Conservation (phyloP, 176 grass and related monocot genomes). For the Hyparrhenia diplandra region DNA sequence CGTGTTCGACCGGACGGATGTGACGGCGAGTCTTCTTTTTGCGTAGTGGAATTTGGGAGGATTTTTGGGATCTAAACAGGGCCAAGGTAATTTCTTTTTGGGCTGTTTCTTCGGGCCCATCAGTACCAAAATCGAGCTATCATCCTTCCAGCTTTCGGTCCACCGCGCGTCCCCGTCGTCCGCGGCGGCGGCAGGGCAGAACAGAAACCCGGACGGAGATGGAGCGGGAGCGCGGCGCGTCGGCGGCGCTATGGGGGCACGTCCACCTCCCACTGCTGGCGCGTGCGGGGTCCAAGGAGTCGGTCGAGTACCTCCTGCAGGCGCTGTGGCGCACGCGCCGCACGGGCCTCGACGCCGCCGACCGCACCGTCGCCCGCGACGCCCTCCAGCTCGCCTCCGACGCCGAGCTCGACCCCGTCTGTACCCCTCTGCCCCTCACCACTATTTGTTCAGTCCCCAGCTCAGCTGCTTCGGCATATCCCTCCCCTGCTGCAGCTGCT, state of each 20-base stretch:
- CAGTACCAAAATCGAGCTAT: neutral
- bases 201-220: slow-evolving; percentile 10
- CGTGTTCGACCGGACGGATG: no score
- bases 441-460: neutral
- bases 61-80: no score
- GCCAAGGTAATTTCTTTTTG: no score
- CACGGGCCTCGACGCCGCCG: slow-evolving; percentile 87
- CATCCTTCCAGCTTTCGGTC: neutral
- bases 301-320: slow-evolving; percentile 87
- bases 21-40: no score
- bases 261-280: slow-evolving; percentile 62
- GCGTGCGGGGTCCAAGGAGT: slow-evolving; percentile 78
- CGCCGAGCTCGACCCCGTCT: slow-evolving; percentile 74
- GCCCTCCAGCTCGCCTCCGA: slow-evolving; percentile 62
- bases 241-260: slow-evolving; percentile 58
- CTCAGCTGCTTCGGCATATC: neutral
- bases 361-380: slow-evolving; percentile 71
- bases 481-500: slow-evolving; percentile 59
- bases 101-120: no score
- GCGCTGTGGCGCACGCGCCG: slow-evolving; percentile 89
- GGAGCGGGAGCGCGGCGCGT: neutral
- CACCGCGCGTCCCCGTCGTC: slow-evolving; percentile 7
- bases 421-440: neutral
- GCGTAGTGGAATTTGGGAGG: no score
- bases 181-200: slow-evolving; percentile 46